These are phyloP conservation scores for Aegilops longissima DNA, from an alignment of 176 grass and related monocot species.

Conservation along the genomic window DNA sequence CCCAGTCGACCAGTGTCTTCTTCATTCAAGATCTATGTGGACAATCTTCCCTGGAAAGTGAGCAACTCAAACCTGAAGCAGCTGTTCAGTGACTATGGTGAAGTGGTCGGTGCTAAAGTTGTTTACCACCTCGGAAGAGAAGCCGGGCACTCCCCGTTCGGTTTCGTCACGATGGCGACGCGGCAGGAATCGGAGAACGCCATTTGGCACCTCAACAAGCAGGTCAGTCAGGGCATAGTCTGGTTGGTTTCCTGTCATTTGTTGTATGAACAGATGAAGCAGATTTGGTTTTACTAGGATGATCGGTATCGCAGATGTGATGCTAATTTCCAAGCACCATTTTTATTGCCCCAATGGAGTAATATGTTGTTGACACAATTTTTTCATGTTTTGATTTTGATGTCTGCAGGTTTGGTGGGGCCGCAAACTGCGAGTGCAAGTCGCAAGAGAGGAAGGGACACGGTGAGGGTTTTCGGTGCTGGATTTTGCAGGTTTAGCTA, in stretches of 20 bases:
- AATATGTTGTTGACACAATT: not conserved
- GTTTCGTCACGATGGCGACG: slow-evolving; percentile 79
- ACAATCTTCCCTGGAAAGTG: slow-evolving; percentile 77
- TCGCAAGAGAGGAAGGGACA: not conserved
- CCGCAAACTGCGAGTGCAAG: not conserved
- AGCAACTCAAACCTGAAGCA: slow-evolving; percentile 64
- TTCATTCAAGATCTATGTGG: slow-evolving; percentile 65
- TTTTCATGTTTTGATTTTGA: not conserved
- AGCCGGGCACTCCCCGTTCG: slow-evolving; percentile 65
- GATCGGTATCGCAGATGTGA: too few species aligned
- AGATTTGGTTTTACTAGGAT: not conserved
- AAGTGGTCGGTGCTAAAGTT: slow-evolving; percentile 73
- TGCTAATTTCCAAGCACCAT: too few species aligned
- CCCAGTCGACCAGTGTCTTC: not conserved
- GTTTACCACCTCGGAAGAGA: slow-evolving; percentile 44
- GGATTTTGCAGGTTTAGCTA: not conserved
- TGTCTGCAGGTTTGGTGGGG: not conserved
- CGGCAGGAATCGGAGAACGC: slow-evolving; percentile 69
- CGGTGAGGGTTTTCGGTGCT: not conserved
- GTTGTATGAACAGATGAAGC: not conserved
- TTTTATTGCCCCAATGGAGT: too few species aligned
- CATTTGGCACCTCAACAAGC: slow-evolving; percentile 76
- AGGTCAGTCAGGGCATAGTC: slow-evolving; percentile 43
- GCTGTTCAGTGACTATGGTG: slow-evolving; percentile 69
- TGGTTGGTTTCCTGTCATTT: not conserved